phyloP scores from a whole-genome alignment of 31 red algal species.

The Pterothamnion heteromorphum region DNA sequence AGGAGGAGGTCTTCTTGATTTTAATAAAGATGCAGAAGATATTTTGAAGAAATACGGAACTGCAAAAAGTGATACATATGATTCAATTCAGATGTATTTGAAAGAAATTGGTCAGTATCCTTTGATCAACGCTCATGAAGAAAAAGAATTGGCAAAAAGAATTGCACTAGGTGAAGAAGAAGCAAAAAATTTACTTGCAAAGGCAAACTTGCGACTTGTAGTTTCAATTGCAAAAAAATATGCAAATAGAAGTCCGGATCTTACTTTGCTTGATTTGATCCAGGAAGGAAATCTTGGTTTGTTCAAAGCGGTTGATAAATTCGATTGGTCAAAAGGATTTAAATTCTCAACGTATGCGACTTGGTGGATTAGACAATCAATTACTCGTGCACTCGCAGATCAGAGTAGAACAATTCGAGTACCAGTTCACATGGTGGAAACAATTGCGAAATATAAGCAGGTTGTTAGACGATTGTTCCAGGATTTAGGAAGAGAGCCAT shows the following conservation, averaged over 20 bases:
- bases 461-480: constrained; percentile 13
- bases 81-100: constrained; percentile 14
- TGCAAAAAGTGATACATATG: neutral
- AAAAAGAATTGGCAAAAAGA: neutral
- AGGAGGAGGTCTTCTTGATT: neutral
- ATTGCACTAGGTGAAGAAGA: constrained; percentile 41
- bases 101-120: neutral
- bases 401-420: constrained; percentile 65
- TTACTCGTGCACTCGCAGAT: constrained; percentile 64
- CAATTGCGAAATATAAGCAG: constrained; percentile 47
- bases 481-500: constrained; percentile 38
- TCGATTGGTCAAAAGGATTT: constrained; percentile 70
- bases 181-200: constrained; percentile 71
- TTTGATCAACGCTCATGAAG: neutral
- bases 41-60: neutral
- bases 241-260: neutral
- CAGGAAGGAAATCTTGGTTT: constrained; percentile 86
- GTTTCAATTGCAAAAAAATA: constrained; percentile 67
- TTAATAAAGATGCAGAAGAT: neutral
- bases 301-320: constrained; percentile 78
- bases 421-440: constrained; percentile 60
- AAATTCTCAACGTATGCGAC: constrained; percentile 87
- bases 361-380: constrained; percentile 84
- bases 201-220: constrained; percentile 87
- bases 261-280: constrained; percentile 71